Base-by-base conservation (phyloP, 345 rosid species). In the Trapa bicornis region DNA sequence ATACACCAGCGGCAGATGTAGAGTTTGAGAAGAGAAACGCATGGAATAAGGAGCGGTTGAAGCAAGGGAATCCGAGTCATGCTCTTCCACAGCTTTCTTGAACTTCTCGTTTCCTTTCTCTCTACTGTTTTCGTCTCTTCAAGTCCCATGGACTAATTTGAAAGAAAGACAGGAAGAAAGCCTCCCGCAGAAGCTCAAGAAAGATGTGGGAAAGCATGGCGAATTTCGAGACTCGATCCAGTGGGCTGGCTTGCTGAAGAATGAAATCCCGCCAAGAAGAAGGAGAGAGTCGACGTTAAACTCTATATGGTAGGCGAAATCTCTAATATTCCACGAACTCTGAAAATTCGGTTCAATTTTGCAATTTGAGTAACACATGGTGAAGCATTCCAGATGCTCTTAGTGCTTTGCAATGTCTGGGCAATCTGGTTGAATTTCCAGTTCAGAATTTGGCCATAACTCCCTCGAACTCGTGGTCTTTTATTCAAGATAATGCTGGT, bases 51-150 rank as follows among this genome's bases (percentile, higher is more conserved):
- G 43, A 7, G 36, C 5, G 15, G 45, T 62, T 16, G 57, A 71
- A 38, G 14, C 8, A 14, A 16, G 45, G 45, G 54, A 14, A 50
- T 39, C 37, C 47, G 68, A 32, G 85, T 73, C 92, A 84, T 84
- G 89, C 83, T 87, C 75, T 87, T 87, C 92, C 92, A 87, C 92
- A 84, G 92, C 92, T 87, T 87, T 87, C 92, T 87, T 87, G 92
- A 87, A 87, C 92, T 87, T 75, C 81, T 71, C 63, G 15, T 37
- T 11, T 17, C 9, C 43, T 47, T 45, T 32, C 50, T n/a, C 17
- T 17, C 17, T 45, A 2, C 7, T 9, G 8, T 45, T 41, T 3
- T 8, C 0, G n/a, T 32, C 33, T 61, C 22, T 22, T 2, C 60
- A 32, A n/a, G 13, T 22, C 29, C 29, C 29, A 22, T 22, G 29